These are phyloP conservation scores for Alternaria arbusti DNA, from an alignment of 2,329 filamentous ascomycete species.

Conservation along the genomic window DNA sequence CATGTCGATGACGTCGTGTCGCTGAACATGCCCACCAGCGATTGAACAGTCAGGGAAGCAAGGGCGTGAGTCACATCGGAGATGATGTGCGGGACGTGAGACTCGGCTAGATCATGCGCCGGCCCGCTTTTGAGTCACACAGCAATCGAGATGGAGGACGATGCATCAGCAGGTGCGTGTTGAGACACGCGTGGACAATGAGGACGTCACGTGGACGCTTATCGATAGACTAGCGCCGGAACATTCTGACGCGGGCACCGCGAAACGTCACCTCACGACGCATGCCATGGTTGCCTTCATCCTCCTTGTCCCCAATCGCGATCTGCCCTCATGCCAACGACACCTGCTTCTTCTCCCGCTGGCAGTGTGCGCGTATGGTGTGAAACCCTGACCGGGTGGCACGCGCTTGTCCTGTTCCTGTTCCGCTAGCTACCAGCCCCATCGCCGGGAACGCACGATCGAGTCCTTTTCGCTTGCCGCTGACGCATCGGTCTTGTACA, in stretches of 20 bases:
- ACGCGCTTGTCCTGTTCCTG: neutral
- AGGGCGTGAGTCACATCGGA: neutral
- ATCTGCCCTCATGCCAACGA: neutral
- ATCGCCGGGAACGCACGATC: neutral
- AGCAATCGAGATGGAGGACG: neutral
- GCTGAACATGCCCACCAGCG: neutral
- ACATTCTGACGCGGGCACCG: neutral
- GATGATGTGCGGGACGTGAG: neutral
- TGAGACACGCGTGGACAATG: neutral
- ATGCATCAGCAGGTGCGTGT: neutral
- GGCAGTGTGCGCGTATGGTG: neutral
- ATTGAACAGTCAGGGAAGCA: neutral
- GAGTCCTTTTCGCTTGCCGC: neutral
- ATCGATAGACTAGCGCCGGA: slow-evolving; percentile 15
- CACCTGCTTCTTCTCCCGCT: neutral
- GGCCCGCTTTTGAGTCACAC: neutral
- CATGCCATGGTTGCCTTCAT: slow-evolving; percentile 6
- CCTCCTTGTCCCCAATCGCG: neutral
- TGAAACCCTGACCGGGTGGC: neutral
- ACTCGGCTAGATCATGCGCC: neutral
- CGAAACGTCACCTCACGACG: slow-evolving; percentile 10
- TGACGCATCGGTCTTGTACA: neutral
- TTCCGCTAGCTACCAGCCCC: neutral
- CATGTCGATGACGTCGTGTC: neutral
- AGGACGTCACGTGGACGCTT: neutral